These are phyloP conservation scores for Russula olivacea DNA, from an alignment of 768 basidiomycete genomes.

Conservation along the genomic window DNA sequence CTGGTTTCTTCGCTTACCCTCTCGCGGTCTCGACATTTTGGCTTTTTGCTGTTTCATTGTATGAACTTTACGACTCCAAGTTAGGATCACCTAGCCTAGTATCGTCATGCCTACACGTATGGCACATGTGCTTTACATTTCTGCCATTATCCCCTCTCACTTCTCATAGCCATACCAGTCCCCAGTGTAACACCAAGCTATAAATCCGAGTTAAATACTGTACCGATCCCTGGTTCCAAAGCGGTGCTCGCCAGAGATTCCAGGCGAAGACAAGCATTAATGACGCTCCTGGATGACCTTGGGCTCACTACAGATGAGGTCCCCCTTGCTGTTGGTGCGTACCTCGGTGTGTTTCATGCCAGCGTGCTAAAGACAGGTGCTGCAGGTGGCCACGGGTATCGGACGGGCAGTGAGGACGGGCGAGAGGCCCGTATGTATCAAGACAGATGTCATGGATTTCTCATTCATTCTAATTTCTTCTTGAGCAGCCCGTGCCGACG, in stretches of 20 bases:
- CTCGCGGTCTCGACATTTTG: not conserved
- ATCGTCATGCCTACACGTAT: slow-evolving; percentile 13
- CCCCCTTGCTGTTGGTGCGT: slow-evolving; percentile 33
- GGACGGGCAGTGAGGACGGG: slow-evolving; percentile 56
- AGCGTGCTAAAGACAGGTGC: not conserved
- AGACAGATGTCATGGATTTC: not conserved
- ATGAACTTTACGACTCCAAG: not conserved
- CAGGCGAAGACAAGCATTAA: slow-evolving; percentile 41
- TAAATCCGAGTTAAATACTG: slow-evolving; percentile 8
- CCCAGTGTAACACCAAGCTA: slow-evolving; percentile 5
- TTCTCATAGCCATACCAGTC: not conserved
- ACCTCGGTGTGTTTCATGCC: not conserved
- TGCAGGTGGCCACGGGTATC: slow-evolving; percentile 28
- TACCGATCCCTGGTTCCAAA: not conserved
- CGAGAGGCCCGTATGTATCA: slow-evolving; percentile 56
- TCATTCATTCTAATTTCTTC: not conserved
- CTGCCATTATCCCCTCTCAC: not conserved
- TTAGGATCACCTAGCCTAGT: not conserved
- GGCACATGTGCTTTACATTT: not conserved
- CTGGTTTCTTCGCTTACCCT: not conserved
- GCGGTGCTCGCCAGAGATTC: slow-evolving; percentile 1
- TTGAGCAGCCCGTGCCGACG: slow-evolving; percentile 53
- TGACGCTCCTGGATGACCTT: slow-evolving; percentile 43
- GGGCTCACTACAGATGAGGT: slow-evolving; percentile 38
- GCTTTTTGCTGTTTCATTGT: not conserved